phyloP scores from a whole-genome alignment of 148 eudicot species.

The Silene conica region DNA sequence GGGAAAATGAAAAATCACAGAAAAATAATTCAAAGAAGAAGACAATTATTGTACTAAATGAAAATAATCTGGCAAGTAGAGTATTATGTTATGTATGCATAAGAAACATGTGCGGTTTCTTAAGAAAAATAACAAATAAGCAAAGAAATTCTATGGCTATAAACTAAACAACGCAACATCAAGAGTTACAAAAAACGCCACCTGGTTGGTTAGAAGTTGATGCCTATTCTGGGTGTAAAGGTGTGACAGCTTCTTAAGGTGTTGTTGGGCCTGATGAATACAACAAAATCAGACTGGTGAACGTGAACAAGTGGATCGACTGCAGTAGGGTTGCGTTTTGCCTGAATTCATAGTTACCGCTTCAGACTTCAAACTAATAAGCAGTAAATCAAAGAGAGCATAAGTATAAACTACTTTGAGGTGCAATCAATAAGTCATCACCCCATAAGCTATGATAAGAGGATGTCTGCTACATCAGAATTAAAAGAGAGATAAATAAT shows the following conservation, averaged over 20 bases:
- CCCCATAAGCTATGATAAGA: not conserved
- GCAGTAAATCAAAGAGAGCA: not conserved
- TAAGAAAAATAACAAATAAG: not conserved
- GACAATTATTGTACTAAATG: too few species aligned
- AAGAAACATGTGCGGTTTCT: not conserved
- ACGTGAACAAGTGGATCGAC: conserved; percentile 58
- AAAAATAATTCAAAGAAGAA: too few species aligned
- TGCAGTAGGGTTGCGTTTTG: conserved; percentile 53
- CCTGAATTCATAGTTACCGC: conserved; percentile 31
- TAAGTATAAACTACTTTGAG: not conserved
- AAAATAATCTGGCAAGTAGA: too few species aligned
- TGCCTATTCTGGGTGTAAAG: conserved; percentile 44
- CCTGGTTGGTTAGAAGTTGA: conserved; percentile 53
- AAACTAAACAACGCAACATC: conserved; percentile 5
- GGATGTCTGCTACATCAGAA: not conserved
- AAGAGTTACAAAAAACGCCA: conserved; percentile 17
- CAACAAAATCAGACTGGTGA: conserved; percentile 58
- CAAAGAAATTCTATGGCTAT: not conserved
- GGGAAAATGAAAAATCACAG: too few species aligned
- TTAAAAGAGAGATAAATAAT: too few species aligned
- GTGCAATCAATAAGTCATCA: not conserved
- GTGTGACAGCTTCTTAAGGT: conserved; percentile 36
- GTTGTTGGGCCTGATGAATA: conserved; percentile 40
- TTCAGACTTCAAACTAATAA: too few species aligned
- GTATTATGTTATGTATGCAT: not conserved